Conservation (phyloP, 352 stramenopile genomes). For the Globisporangium carolinianum region DNA sequence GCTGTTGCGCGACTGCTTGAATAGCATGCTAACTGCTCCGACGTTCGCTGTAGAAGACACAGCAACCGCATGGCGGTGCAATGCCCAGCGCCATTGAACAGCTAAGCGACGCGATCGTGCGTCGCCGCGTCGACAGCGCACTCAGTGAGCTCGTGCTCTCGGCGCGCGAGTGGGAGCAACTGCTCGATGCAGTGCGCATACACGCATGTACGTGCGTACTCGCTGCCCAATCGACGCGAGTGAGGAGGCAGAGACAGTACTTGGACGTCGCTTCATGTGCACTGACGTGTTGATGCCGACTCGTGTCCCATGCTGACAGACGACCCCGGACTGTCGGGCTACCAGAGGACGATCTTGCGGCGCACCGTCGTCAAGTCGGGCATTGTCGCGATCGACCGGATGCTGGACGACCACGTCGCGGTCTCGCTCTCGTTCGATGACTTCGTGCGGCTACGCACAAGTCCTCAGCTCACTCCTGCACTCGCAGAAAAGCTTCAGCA, state of each 20-base stretch:
- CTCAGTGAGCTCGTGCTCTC: slow-evolving; percentile 15
- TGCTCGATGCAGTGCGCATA: slow-evolving; percentile 13
- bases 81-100: neutral
- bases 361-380: slow-evolving; percentile 14
- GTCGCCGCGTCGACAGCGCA: neutral
- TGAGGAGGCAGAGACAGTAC: too few relatives aligned
- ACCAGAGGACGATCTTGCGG: slow-evolving; percentile 22
- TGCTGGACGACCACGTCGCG: slow-evolving; percentile 22
- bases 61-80: too few relatives aligned
- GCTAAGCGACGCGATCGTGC: slow-evolving; percentile 6
- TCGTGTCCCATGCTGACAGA: neutral
- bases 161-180: slow-evolving; percentile 7
- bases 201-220: slow-evolving; percentile 13
- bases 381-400: slow-evolving; percentile 28
- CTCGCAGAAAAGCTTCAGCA: slow-evolving; percentile 15
- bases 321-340: slow-evolving; percentile 14
- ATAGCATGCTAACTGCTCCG: neutral
- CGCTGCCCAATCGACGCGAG: slow-evolving; percentile 1
- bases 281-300: slow-evolving; percentile 8
- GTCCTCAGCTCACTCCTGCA: neutral
- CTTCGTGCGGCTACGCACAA: slow-evolving; percentile 18
- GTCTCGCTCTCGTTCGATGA: slow-evolving; percentile 43
- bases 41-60: neutral
- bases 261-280: neutral
- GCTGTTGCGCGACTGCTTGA: neutral